Conservation (phyloP, 2,329 filamentous ascomycete species). For the Aureobasidium sp. region DNA sequence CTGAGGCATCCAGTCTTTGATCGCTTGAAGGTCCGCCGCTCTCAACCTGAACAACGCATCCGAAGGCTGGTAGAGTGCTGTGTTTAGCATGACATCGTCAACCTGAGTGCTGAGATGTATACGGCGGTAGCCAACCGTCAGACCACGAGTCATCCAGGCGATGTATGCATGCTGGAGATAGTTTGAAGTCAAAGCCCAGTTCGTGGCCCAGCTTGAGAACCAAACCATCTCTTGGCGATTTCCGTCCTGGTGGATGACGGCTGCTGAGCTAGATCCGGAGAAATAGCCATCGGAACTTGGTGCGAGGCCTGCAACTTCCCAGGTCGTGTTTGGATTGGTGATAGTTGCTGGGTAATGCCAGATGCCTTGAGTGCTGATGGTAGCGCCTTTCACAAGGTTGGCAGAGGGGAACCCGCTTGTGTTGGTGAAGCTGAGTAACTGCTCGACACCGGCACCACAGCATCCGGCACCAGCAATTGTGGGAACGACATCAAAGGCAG, state of each 20-base stretch:
- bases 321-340: slow-evolving; percentile 44
- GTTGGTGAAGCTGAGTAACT: slow-evolving; percentile 47
- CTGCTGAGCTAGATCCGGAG: slow-evolving; percentile 38
- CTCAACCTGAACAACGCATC: slow-evolving; percentile 42
- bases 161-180: slow-evolving; percentile 55
- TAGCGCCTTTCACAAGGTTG: slow-evolving; percentile 39
- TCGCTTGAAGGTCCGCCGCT: slow-evolving; percentile 38
- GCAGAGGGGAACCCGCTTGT: slow-evolving; percentile 45
- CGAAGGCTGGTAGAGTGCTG: slow-evolving; percentile 33
- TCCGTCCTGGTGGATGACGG: slow-evolving; percentile 50
- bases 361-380: slow-evolving; percentile 41
- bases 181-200: slow-evolving; percentile 46
- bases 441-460: slow-evolving; percentile 40
- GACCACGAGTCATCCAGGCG: slow-evolving; percentile 51
- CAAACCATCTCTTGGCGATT: slow-evolving; percentile 54
- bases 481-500: slow-evolving; percentile 32
- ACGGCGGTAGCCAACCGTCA: slow-evolving; percentile 46
- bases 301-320: slow-evolving; percentile 45
- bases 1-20: slow-evolving; percentile 34
- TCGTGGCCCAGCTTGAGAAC: slow-evolving; percentile 46
- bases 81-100: slow-evolving; percentile 53
- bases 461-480: slow-evolving; percentile 36
- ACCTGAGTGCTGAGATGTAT: slow-evolving; percentile 49
- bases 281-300: slow-evolving; percentile 31
- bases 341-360: slow-evolving; percentile 53